Percentiles rank a stretch among this genome's conserved stretches.
Conservation (phyloP, 306 rosid genomes). For the Albizia julibrissin region DNA sequence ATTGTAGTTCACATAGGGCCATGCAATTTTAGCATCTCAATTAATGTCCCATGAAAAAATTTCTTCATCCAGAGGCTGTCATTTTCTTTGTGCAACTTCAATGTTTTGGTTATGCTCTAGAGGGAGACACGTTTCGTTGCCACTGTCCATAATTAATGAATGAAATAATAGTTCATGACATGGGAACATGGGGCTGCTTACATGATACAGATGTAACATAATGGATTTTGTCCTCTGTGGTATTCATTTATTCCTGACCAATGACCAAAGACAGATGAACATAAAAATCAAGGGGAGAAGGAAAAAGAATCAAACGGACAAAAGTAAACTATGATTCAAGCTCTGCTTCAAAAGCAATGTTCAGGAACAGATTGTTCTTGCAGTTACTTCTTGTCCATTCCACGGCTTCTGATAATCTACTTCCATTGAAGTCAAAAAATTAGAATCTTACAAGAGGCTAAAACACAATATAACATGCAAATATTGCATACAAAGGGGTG, state of each 20-base stretch:
- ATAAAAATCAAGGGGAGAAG: background rate
- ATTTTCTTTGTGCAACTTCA: background rate
- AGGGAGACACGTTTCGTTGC: constrained; percentile 39
- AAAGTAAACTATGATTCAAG: constrained; percentile 41
- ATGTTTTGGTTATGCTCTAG: constrained; percentile 27
- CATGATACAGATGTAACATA: constrained; percentile 44
- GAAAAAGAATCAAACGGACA: constrained; percentile 47
- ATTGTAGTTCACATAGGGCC: background rate
- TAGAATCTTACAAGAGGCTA: constrained; percentile 36
- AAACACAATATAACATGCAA: constrained; percentile 16
- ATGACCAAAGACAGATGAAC: constrained; percentile 8
- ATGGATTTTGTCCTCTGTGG: constrained; percentile 29
- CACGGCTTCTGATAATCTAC: constrained; percentile 67
- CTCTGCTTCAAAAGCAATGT: constrained; percentile 55
- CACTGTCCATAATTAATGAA: constrained; percentile 31
- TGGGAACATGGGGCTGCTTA: constrained; percentile 48
- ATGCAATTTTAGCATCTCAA: background rate
- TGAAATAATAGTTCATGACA: constrained; percentile 24
- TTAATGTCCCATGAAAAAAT: background rate
- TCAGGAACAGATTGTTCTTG: constrained; percentile 56
- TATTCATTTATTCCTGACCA: constrained; percentile 24
- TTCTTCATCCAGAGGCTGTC: background rate
- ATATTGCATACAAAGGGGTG: constrained; percentile 27
- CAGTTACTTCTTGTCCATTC: constrained; percentile 54
- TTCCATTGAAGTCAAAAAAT: constrained; percentile 45